Evolutionary conservation across 257 asterid genomes (phyloP), one percentile per base, ranked within the genome.

Genomic region (Henckelia pumila): DNA sequence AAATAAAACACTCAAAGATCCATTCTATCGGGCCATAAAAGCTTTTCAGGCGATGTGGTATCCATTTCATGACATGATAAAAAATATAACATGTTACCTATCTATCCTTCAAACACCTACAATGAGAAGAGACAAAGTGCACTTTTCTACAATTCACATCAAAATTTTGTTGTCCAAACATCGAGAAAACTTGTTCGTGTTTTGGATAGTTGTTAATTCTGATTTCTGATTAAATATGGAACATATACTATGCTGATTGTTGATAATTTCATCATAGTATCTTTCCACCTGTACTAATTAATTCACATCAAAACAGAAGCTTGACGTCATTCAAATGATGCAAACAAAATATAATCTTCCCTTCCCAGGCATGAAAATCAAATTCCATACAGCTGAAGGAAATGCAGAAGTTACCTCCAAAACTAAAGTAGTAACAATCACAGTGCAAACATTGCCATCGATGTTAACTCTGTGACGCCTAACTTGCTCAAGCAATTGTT

Each of bases 401-500:
- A 49, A 29, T 63, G 19, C 69, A 73, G 67, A 72, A 70, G 6
- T 30, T 84, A 90, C 95, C 96, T 90, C 96, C 84, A 90, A 75
- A 11, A 90, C 96, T 88, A 86, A 71, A 67, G 86, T 86, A 60
- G 97, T 88, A 66, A 88, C 97, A 70, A 88, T 84, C 78, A 90
- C 95, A 40, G 92, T 88, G 77, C 89, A 90, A 61, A 88, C 77
- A 85, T 90, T 86, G 69, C 97, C 92, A 71, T 88, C 96, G 61
- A 90, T 83, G 74, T 88, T 90, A 22, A 90, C 96, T 80, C 76
- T 74, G 79, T 90, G 97, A 72, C 82, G 92, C 78, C 97, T 81
- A 70, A 90, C 97, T 78, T 88, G 96, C 84, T 88, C 96, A 25
- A 90, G 97, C 95, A 88, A 75, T 73, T 84, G 90, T 71, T 90